phyloP scores from a whole-genome alignment of 768 basidiomycete genomes.

The Agaricus blazei region DNA sequence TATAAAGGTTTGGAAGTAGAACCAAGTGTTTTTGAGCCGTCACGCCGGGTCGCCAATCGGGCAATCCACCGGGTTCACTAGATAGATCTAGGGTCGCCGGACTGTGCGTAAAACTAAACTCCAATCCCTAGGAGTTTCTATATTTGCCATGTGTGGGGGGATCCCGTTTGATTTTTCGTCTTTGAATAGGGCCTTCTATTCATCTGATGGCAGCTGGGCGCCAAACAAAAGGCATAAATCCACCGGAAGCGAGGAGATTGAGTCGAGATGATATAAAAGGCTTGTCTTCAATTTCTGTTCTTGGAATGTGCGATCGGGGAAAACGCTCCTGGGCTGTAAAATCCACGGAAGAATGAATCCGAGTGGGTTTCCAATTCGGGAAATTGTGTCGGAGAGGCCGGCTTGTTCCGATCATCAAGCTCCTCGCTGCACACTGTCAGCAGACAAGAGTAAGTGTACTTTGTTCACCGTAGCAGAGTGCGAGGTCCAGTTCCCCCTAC shows the following conservation, averaged over 20 bases:
- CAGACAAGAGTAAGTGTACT: background rate
- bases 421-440: background rate
- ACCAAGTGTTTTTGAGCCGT: slow-evolving; percentile 39
- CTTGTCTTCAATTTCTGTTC: slow-evolving; percentile 5
- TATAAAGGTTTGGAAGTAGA: slow-evolving; percentile 41
- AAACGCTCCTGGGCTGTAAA: slow-evolving; percentile 3
- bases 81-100: slow-evolving; percentile 69
- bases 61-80: slow-evolving; percentile 56
- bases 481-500: background rate
- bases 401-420: slow-evolving; percentile 31
- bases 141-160: slow-evolving; percentile 33
- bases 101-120: slow-evolving; percentile 36
- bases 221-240: slow-evolving; percentile 18
- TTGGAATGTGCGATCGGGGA: slow-evolving; percentile 3
- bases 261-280: background rate
- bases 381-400: slow-evolving; percentile 19
- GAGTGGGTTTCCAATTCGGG: slow-evolving; percentile 12
- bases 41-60: slow-evolving; percentile 38
- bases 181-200: slow-evolving; percentile 21
- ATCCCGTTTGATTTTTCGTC: slow-evolving; percentile 35
- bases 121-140: slow-evolving; percentile 39
- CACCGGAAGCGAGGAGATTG: slow-evolving; percentile 10
- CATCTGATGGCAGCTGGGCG: slow-evolving; percentile 34
- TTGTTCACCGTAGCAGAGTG: background rate
- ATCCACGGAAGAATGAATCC: slow-evolving; percentile 9